These are phyloP conservation scores for Odontarrhena argentea DNA, from an alignment of 345 rosid species.

Conservation along the genomic window DNA sequence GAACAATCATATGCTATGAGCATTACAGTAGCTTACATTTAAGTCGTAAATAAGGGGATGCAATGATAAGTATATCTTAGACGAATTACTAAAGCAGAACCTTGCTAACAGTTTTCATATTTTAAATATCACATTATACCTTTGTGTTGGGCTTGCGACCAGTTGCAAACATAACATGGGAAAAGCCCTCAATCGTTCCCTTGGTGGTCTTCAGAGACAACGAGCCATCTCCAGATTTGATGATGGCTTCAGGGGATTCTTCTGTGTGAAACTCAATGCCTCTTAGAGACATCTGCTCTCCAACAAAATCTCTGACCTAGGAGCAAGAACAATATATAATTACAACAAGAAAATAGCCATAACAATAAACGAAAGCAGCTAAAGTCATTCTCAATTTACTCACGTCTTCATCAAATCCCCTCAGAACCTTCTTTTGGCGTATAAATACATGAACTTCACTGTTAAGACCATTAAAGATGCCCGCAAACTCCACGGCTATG, in stretches of 20 bases:
- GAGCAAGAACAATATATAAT: conserved; percentile 13
- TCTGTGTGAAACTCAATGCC: conserved; percentile 91
- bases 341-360: neutral
- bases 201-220: conserved; percentile 80
- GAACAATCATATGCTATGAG: conserved; percentile 21
- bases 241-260: conserved; percentile 83
- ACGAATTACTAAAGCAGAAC: neutral
- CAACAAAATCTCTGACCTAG: conserved; percentile 89
- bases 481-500: conserved; percentile 88
- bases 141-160: conserved; percentile 90
- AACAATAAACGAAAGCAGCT: conserved; percentile 11
- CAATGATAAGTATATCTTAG: neutral
- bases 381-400: conserved; percentile 22
- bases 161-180: conserved; percentile 97
- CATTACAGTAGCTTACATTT: neutral
- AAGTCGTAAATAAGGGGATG: conserved; percentile 4
- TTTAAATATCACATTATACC: conserved; percentile 48
- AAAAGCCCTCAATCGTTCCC: conserved; percentile 85
- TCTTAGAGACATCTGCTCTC: conserved; percentile 84
- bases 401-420: conserved; percentile 98
- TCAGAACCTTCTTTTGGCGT: conserved; percentile 82
- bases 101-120: conserved; percentile 7
- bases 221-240: conserved; percentile 76
- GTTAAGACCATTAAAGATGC: conserved; percentile 77
- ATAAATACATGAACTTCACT: conserved; percentile 93